Evolutionary conservation across 2,329 filamentous ascomycete genomes (phyloP).

Genomic region (Juglanconis juglandina): DNA sequence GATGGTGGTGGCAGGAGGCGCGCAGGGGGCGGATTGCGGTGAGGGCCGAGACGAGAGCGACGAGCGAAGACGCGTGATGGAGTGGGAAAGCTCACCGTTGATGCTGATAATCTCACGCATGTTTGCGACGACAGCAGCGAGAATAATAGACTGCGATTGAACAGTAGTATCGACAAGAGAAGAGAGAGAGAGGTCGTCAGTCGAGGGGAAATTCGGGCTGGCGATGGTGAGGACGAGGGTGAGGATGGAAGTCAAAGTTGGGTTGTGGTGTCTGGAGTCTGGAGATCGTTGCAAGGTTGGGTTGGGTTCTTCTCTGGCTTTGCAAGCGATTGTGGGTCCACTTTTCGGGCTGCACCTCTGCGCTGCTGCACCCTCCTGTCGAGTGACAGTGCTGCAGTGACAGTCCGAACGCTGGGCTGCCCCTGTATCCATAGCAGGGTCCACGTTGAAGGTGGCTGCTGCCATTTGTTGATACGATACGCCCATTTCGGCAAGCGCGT

Average conservation of each 20-base stretch:
- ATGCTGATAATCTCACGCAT: slow-evolving; percentile 99
- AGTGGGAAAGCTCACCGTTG: slow-evolving; percentile 70
- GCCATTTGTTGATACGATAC: slow-evolving; percentile 14
- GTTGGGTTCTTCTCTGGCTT: neutral
- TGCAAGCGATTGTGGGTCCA: neutral
- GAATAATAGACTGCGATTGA: slow-evolving; percentile 20
- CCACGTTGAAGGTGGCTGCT: slow-evolving; percentile 4
- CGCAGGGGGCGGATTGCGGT: slow-evolving; percentile 36
- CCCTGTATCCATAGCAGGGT: neutral
- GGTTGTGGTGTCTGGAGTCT: slow-evolving; percentile 12
- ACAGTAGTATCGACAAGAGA: slow-evolving; percentile 31
- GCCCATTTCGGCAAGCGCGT: slow-evolving; percentile 16
- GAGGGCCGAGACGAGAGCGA: slow-evolving; percentile 36
- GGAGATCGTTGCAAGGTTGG: neutral
- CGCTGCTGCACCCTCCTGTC: too few species aligned
- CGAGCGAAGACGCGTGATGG: slow-evolving; percentile 25
- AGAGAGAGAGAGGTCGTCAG: slow-evolving; percentile 24
- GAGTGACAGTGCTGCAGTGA: neutral
- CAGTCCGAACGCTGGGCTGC: neutral
- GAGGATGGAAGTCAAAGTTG: slow-evolving; percentile 12
- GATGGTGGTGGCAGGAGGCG: slow-evolving; percentile 20
- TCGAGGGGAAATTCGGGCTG: slow-evolving; percentile 21
- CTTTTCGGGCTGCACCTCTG: neutral
- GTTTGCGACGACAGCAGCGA: slow-evolving; percentile 42
- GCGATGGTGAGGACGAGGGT: slow-evolving; percentile 3